These are phyloP conservation scores for Kokia cookei DNA, from an alignment of 441 rosid species.

Conservation along the genomic window DNA sequence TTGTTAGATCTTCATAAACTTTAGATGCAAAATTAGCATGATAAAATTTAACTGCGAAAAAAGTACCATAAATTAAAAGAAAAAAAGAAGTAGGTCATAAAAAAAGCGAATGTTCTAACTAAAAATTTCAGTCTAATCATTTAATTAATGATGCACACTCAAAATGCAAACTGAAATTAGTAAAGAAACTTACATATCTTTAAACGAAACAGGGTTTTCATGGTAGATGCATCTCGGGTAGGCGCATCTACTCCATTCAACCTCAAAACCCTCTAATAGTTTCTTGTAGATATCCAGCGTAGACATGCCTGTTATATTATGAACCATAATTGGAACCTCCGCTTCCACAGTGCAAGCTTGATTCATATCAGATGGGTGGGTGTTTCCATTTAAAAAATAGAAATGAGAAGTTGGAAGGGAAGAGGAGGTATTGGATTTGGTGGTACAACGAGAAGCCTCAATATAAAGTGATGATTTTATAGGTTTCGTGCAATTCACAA, in stretches of 20 bases:
- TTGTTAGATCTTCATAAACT: no score
- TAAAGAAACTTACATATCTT: neutral
- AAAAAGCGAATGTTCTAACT: no score
- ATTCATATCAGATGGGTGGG: neutral
- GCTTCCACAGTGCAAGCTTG: neutral
- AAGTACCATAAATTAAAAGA: no score
- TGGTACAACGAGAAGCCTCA: neutral
- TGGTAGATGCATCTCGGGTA: neutral
- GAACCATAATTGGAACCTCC: neutral
- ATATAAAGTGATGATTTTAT: neutral
- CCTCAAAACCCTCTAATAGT: neutral
- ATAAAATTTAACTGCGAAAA: no score
- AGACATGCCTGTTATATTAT: neutral
- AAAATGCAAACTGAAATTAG: neutral
- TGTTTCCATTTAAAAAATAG: neutral
- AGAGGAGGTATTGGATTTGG: neutral
- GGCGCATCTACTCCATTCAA: neutral
- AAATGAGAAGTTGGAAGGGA: neutral
- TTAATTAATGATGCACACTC: no score
- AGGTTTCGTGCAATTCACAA: neutral
- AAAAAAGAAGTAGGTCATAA: no score
- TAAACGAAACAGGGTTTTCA: neutral
- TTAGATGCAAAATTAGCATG: no score
- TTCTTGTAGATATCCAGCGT: neutral
- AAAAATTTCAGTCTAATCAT: no score